Base-by-base conservation (phyloP, 2,329 filamentous ascomycete genomes). In the Parafenestella ontariensis region DNA sequence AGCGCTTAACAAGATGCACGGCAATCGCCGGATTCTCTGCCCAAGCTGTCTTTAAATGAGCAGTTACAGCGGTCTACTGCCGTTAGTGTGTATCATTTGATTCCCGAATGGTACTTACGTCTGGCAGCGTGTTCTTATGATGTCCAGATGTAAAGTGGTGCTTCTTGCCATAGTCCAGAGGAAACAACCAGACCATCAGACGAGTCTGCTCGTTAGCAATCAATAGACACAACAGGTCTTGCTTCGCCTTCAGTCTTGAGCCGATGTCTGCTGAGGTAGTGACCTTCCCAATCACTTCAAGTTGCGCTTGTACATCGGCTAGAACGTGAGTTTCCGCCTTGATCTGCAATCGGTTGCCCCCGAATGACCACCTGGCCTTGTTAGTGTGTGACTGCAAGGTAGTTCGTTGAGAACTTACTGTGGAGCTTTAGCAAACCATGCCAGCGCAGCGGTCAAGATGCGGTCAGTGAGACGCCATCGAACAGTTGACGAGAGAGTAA, bases 311-410 rank as follows among this genome's bases (percentile, higher is more conserved):
- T 31, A 97, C 87, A 71, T 97, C 92, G 6, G 84, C 83, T 34
- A 98, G 83, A 17, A 96, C 80, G 62, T 89, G 89, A 29, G 92
- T 86, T 76, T 99, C 95, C 0, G 96, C 94, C 79, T 96, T 98
- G 46, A 98, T 82, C 72, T 99, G 95, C 15, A 99, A 79, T 44
- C 91, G 85, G 71, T 97, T 99, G 66, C 94, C 95, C 52, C 95
- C 95, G 76, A 95, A 98, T 0, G 95, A 96, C 94, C 95, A 99
- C 62, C 81, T 82, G 58, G n/a, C 47, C 13, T 20, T 41, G 49
- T 70, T 59, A 70, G 59, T 42, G 45, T 17, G 28, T 3, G 48
- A 24, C 41, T 17, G 8, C 13, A 29, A 11, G 23, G 23, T 13
- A 17, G 10, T 21, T 7, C 24, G 1, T 34, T 15, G 36, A 31